These are phyloP conservation scores for Cynanchum wilfordii DNA, from an alignment of 257 asterid species.

Conservation along the genomic window DNA sequence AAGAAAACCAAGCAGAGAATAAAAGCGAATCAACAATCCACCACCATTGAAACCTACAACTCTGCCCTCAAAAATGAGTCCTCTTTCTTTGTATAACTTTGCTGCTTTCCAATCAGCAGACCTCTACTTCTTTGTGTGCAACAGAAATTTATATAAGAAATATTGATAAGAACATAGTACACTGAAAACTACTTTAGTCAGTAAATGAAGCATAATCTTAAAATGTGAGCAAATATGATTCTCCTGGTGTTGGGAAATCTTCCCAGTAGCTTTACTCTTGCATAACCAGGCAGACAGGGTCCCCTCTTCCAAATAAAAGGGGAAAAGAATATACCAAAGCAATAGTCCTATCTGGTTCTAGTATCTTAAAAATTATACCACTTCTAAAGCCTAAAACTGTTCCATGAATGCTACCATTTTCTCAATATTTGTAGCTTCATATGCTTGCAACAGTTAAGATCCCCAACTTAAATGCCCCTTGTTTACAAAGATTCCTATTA, in stretches of 20 bases:
- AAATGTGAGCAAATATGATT: not conserved
- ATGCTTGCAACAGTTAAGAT: not conserved
- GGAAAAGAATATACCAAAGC: not conserved
- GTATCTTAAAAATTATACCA: not conserved
- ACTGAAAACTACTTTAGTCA: slow-evolving; percentile 1
- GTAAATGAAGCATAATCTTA: not conserved
- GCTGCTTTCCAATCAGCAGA: slow-evolving; percentile 98
- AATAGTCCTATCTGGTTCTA: not conserved
- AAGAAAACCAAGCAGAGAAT: slow-evolving; percentile 82
- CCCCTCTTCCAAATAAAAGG: not conserved
- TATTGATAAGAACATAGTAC: slow-evolving; percentile 10
- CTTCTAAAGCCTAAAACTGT: not conserved
- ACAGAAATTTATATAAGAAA: slow-evolving; percentile 38
- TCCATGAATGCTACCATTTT: not conserved
- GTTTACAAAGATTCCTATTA: not conserved
- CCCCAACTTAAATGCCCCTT: not conserved
- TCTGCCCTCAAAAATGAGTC: slow-evolving; percentile 55
- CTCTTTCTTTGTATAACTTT: slow-evolving; percentile 53
- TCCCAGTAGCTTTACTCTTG: not conserved
- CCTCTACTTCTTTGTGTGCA: slow-evolving; percentile 91
- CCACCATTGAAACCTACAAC: slow-evolving; percentile 79
- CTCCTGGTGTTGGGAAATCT: not conserved
- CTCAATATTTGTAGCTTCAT: not conserved
- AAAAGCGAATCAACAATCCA: slow-evolving; percentile 79
- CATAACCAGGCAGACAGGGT: too few species aligned